phyloP scores from a whole-genome alignment of 805 yeast genomes.

The Clavispora asparagi region DNA sequence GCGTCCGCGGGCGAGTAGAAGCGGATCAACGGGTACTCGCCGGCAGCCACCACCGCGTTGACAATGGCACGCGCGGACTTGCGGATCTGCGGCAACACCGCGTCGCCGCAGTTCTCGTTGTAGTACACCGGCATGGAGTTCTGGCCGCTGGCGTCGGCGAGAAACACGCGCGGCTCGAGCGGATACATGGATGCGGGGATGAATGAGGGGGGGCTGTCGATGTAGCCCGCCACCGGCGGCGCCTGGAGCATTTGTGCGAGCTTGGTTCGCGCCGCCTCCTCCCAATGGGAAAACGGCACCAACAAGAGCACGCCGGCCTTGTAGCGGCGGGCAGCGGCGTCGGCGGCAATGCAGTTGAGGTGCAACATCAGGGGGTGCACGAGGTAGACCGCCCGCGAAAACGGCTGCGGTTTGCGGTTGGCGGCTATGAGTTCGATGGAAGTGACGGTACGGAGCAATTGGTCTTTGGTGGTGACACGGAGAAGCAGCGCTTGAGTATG shows the following conservation, averaged over 20 bases:
- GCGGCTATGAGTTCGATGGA: slow-evolving; percentile 63
- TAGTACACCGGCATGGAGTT: slow-evolving; percentile 70
- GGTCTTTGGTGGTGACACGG: slow-evolving; percentile 44
- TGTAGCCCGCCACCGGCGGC: slow-evolving; percentile 23
- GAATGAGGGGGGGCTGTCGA: slow-evolving; percentile 26
- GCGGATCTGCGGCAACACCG: slow-evolving; percentile 54
- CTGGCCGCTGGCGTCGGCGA: slow-evolving; percentile 48
- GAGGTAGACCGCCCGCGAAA: slow-evolving; percentile 76
- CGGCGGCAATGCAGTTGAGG: slow-evolving; percentile 73
- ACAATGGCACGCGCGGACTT: slow-evolving; percentile 62
- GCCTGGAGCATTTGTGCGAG: slow-evolving; percentile 14
- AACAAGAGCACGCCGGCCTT: slow-evolving; percentile 69
- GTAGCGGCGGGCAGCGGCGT: slow-evolving; percentile 68
- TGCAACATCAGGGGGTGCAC: slow-evolving; percentile 65
- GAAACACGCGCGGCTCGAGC: slow-evolving; percentile 63
- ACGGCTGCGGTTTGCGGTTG: slow-evolving; percentile 53
- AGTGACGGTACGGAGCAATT: slow-evolving; percentile 49
- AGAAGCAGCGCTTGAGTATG: slow-evolving; percentile 45
- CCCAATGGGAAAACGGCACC: slow-evolving; percentile 45
- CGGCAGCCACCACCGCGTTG: slow-evolving; percentile 68
- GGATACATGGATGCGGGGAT: slow-evolving; percentile 48
- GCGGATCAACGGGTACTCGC: slow-evolving; percentile 85
- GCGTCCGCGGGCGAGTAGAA: slow-evolving; percentile 53
- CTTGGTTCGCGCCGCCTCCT: slow-evolving; percentile 13
- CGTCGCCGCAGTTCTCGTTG: slow-evolving; percentile 56